Conservation (phyloP, 2,329 filamentous ascomycete genomes). For the Exophiala sp. region DNA sequence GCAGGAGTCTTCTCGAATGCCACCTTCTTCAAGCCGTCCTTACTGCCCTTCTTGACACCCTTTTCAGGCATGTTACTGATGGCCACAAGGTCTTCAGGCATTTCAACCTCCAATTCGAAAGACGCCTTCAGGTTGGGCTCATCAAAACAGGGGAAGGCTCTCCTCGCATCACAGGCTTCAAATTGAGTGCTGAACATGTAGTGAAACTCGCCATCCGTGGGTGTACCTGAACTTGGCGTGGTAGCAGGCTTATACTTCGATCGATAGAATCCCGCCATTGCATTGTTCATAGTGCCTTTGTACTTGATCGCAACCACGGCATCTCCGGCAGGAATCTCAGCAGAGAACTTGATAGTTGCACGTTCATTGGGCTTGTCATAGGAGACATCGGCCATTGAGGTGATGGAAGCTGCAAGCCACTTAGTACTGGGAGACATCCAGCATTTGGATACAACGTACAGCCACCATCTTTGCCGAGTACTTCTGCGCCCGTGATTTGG, state of each 20-base stretch:
- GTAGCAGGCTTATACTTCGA: conserved; percentile 85
- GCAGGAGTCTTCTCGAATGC: conserved; percentile 79
- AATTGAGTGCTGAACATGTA: conserved; percentile 95
- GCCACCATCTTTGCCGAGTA: conserved; percentile 58
- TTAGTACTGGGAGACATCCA: neutral
- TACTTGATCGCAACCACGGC: conserved; percentile 69
- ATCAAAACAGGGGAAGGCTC: conserved; percentile 96
- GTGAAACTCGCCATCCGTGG: conserved; percentile 60
- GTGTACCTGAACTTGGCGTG: conserved; percentile 70
- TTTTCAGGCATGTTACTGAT: conserved; percentile 96
- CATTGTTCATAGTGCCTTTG: conserved; percentile 78
- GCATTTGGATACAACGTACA: conserved; percentile 23
- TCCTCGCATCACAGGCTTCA: conserved; percentile 89
- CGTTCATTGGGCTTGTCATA: conserved; percentile 85
- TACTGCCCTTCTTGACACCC: conserved; percentile 64
- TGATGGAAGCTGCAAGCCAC: conserved; percentile 1
- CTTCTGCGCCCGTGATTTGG: conserved; percentile 65
- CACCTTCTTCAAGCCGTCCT: conserved; percentile 61
- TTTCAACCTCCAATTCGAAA: conserved; percentile 89
- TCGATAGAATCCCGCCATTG: conserved; percentile 91
- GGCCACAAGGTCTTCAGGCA: conserved; percentile 82
- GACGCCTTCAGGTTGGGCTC: conserved; percentile 96
- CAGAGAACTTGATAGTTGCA: conserved; percentile 70
- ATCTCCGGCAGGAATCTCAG: conserved; percentile 67
- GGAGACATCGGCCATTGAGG: conserved; percentile 51